A percentile compares a stretch with the other conserved stretches of the same genome.
Conservation (phyloP, 1,139 yeast genomes). For the Groenewaldozyma auringiensis region DNA sequence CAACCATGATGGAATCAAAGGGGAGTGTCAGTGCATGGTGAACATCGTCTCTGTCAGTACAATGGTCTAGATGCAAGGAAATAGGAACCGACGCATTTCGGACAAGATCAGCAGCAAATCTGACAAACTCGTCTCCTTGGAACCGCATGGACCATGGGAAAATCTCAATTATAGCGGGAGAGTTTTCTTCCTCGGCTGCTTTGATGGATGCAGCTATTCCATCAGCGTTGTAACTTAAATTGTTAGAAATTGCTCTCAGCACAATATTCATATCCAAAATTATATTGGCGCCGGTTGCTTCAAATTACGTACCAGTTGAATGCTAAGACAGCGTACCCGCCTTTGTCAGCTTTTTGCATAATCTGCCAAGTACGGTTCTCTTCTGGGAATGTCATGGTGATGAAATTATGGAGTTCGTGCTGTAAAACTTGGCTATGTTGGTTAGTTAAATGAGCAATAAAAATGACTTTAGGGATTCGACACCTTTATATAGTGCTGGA, state of each 20-base stretch:
- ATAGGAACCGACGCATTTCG: slow-evolving; percentile 23
- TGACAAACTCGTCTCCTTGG: slow-evolving; percentile 21
- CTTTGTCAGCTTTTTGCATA: slow-evolving; percentile 19
- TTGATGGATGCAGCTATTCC: slow-evolving; percentile 22
- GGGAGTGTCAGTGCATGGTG: slow-evolving; percentile 21
- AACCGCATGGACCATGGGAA: slow-evolving; percentile 27
- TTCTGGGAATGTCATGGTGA: no score
- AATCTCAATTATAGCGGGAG: slow-evolving; percentile 26
- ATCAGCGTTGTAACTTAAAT: slow-evolving; percentile 21
- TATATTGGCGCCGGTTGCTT: no score
- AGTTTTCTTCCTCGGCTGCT: slow-evolving; percentile 22
- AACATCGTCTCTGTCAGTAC: slow-evolving; percentile 21
- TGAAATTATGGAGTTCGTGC: no score
- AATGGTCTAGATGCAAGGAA: slow-evolving; percentile 25
- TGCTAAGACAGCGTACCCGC: slow-evolving; percentile 22
- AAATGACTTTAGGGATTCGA: no score
- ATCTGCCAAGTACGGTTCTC: slow-evolving; percentile 23
- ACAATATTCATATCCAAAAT: no score
- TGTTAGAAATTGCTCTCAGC: not conserved
- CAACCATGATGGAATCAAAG: slow-evolving; percentile 27
- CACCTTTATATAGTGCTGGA: no score
- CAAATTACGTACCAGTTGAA: slow-evolving; percentile 20
- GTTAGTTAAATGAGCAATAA: no score
- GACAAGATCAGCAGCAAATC: slow-evolving; percentile 20
- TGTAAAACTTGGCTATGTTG: no score